phyloP scores from a whole-genome alignment of 169 alveolate genomes.

The Miamiensis avidus region DNA sequence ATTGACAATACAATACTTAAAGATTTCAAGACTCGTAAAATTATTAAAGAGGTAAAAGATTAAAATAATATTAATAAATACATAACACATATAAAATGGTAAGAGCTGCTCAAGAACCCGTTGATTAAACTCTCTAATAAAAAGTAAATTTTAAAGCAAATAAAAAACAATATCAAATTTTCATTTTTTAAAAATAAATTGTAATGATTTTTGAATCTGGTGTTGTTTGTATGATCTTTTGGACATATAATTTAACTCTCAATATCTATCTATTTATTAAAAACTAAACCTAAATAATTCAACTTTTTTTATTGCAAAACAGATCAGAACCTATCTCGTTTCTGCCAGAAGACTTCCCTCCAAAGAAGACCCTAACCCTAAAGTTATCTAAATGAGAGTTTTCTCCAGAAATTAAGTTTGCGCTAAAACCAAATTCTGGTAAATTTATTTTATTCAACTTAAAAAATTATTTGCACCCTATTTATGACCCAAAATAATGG shows the following conservation, averaged over 20 bases:
- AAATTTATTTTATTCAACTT: constrained; percentile 25
- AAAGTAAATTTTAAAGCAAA: neutral
- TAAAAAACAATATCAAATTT: neutral
- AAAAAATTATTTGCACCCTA: neutral
- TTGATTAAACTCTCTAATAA: constrained; percentile 36
- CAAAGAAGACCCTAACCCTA: constrained; percentile 91
- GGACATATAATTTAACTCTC: neutral
- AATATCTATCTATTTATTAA: neutral
- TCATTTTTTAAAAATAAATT: too few relatives aligned
- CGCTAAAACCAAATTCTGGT: constrained; percentile 98
- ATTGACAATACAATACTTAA: too few relatives aligned
- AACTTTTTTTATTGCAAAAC: neutral
- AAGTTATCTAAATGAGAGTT: constrained; percentile 95
- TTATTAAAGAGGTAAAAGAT: neutral
- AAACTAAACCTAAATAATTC: neutral
- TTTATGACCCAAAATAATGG: neutral
- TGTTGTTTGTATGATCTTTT: neutral
- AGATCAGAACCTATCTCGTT: constrained; percentile 93
- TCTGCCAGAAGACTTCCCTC: constrained; percentile 97
- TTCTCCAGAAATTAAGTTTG: constrained; percentile 96
- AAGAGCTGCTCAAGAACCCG: constrained; percentile 48
- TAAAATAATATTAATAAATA: too few relatives aligned
- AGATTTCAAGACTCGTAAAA: neutral
- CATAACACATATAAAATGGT: constrained; percentile 17
- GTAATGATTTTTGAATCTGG: neutral